Conservation (phyloP, 257 asterid species). For the Przewalskia tangutica region DNA sequence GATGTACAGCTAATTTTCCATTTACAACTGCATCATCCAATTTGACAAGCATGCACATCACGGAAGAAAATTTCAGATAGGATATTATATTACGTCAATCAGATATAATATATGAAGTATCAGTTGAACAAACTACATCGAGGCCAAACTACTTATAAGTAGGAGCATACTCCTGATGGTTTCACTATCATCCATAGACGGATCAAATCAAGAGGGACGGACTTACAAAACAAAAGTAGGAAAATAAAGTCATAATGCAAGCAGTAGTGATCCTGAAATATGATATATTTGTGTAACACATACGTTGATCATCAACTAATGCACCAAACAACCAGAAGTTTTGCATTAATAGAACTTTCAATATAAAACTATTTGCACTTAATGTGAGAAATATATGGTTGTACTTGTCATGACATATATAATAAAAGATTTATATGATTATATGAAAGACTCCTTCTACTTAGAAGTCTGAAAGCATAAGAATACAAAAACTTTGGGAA, state of each 20-base stretch:
- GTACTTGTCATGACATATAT: neutral
- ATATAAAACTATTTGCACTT: neutral
- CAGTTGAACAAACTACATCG: neutral
- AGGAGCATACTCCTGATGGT: neutral
- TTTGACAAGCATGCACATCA: neutral
- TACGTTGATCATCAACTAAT: neutral
- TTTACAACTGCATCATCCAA: neutral
- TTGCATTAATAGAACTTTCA: neutral
- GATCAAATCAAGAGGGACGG: neutral
- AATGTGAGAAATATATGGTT: neutral
- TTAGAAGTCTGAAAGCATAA: neutral
- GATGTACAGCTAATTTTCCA: neutral
- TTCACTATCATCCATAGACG: neutral
- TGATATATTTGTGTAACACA: neutral
- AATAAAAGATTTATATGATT: neutral
- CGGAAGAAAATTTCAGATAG: neutral
- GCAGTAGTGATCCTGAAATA: neutral
- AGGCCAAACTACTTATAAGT: neutral
- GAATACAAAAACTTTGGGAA: neutral
- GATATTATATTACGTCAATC: neutral
- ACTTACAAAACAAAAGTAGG: neutral
- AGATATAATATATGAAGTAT: neutral
- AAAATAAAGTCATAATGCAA: neutral
- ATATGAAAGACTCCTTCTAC: neutral
- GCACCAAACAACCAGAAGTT: neutral